Conservation (phyloP, 83 land plant species). For the Isoetes engelmannii region DNA sequence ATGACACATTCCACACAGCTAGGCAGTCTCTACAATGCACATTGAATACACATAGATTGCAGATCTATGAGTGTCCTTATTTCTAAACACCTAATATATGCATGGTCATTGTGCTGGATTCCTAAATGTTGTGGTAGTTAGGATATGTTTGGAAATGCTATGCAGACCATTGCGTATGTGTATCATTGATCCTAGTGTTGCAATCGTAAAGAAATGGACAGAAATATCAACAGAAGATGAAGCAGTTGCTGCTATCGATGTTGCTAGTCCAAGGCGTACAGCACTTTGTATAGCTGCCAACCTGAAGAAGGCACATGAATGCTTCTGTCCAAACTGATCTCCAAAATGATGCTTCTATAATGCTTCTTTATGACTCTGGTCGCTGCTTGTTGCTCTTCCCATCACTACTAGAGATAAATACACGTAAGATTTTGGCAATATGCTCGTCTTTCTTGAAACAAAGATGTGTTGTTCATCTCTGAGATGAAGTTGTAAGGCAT, state of each 20-base stretch:
- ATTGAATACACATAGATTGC: too few relatives aligned
- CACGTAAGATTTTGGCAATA: too few relatives aligned
- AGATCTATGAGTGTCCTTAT: conserved; percentile 65
- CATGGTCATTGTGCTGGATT: not conserved
- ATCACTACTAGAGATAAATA: too few relatives aligned
- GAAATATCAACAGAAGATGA: conserved; percentile 76
- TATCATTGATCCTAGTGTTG: conserved; percentile 73
- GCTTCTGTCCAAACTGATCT: too few relatives aligned
- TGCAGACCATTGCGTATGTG: conserved; percentile 84
- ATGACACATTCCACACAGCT: too few relatives aligned
- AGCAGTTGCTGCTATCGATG: conserved; percentile 57
- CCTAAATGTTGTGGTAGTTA: not conserved
- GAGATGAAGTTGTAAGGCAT: too few relatives aligned
- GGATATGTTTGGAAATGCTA: not conserved
- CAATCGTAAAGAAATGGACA: conserved; percentile 74
- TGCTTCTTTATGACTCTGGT: too few relatives aligned
- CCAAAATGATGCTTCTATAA: too few relatives aligned
- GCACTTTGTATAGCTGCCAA: conserved; percentile 92
- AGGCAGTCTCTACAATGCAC: too few relatives aligned
- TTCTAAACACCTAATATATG: conserved; percentile 64
- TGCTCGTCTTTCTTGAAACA: too few relatives aligned
- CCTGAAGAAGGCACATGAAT: conserved; percentile 76
- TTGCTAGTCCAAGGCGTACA: conserved; percentile 66
- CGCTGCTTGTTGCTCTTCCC: too few relatives aligned
- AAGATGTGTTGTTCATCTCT: too few relatives aligned